Base-by-base conservation (phyloP, 495 filamentous ascomycete genomes). In the Trichoderma orchidacearum region DNA sequence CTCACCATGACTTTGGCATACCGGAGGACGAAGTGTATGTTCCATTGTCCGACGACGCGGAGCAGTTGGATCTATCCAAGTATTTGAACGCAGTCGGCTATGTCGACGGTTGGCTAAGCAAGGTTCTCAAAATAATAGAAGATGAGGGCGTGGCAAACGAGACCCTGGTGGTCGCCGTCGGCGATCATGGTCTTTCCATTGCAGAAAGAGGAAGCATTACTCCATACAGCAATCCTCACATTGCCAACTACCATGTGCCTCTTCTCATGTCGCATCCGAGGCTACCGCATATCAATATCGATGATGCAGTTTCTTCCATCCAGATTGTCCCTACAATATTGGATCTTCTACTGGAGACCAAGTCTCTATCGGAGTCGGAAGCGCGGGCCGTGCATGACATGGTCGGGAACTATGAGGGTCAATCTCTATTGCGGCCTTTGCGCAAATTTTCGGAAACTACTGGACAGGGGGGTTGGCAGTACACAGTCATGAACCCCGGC, bases 291-390 rank as follows among this genome's bases (percentile, higher is more conserved):
- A 63, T 76, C 50, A 65, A 74, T 30, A 54, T 79, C 31, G 66
- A 68, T 55, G 68, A 66, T 38, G 71, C 73, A 3, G 72, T 75
- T 5, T 71, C 69, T 17, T 71, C 69, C 0, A 59, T 68, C 25
- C 69, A 76, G 30, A 76, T 79, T 30, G 54, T 79, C 2, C 76
- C 76, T 2, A 79, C 70, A 2, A 72, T 79, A 52, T 64, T 79
- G 13, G 76, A 79, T 58, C 63, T 79, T 12, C 63, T 79, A 18
- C 65, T 74, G 23, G 66, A 70, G 51, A 76, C 76, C 25, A 63
- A 64, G 7, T 76, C 73, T 0, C 62, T 76, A 11, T 60, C 68
- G 35, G 60, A 61, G n/a, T 41, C 51, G 2, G 68, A 70, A 30
- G 60, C 63, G 0, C 56, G 59, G 12, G 70, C 71, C 21, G 72